Conservation (phyloP, 176 grass and related monocot species). For the Thalia dealbata region DNA sequence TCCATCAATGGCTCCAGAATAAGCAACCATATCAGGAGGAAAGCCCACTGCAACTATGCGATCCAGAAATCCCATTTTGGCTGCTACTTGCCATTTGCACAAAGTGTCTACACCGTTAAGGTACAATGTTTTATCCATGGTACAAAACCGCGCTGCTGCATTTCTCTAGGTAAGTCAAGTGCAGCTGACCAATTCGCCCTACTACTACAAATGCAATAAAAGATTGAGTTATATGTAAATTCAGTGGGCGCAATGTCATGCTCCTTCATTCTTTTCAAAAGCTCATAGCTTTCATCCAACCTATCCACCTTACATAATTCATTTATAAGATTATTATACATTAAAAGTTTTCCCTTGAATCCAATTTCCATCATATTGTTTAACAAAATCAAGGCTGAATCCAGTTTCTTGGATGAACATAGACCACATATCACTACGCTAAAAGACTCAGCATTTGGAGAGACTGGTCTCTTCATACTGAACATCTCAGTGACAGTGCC, state of each 20-base stretch:
- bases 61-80: conserved; percentile 55
- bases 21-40: conserved; percentile 78
- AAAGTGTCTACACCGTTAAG: conserved; percentile 66
- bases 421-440: conserved; percentile 66
- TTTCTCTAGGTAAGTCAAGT: conserved; percentile 50
- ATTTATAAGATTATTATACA: conserved; percentile 83
- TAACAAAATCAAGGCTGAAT: conserved; percentile 57
- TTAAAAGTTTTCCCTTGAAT: conserved; percentile 60
- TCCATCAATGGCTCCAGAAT: conserved; percentile 67
- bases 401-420: conserved; percentile 58
- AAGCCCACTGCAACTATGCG: conserved; percentile 67
- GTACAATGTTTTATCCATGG: conserved; percentile 95
- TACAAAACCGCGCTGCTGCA: conserved; percentile 34
- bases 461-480: conserved; percentile 30
- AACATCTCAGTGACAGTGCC: conserved; percentile 19
- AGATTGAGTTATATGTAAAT: conserved; percentile 82
- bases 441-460: conserved; percentile 69
- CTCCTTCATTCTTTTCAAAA: conserved; percentile 57
- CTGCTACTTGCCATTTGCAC: conserved; percentile 51
- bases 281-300: conserved; percentile 55
- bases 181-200: conserved; percentile 39
- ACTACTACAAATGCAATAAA: conserved; percentile 54
- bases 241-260: conserved; percentile 44
- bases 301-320: conserved; percentile 60
- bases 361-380: conserved; percentile 51